Evolutionary conservation across 495 filamentous ascomycete species (phyloP).

Genomic region (Friedmanniomyces simplex): DNA sequence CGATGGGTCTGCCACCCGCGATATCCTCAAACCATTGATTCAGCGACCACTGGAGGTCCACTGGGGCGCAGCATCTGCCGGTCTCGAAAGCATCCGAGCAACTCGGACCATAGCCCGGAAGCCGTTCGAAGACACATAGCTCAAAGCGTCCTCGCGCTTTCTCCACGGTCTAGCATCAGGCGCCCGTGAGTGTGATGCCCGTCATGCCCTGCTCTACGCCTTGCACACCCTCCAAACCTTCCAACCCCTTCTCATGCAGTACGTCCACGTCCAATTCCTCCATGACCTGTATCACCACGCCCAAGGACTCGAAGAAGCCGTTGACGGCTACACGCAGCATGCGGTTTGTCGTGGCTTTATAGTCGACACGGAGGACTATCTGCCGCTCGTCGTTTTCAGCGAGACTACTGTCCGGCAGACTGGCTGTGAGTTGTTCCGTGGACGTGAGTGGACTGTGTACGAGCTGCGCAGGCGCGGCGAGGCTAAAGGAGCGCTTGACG

Average conservation of each 20-base stretch:
- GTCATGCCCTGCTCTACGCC: slow-evolving; percentile 28
- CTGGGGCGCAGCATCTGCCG: too few species aligned
- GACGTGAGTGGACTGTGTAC: too few species aligned
- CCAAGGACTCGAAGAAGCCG: slow-evolving; percentile 89
- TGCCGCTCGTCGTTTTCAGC: slow-evolving; percentile 32
- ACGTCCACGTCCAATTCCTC: slow-evolving; percentile 83
- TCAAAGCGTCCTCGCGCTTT: too few species aligned
- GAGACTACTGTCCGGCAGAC: not conserved
- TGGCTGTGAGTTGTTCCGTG: not conserved
- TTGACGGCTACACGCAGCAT: slow-evolving; percentile 97
- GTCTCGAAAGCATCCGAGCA: too few species aligned
- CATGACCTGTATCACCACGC: slow-evolving; percentile 75
- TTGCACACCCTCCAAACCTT: slow-evolving; percentile 31
- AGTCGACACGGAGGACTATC: slow-evolving; percentile 60
- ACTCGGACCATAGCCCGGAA: too few species aligned
- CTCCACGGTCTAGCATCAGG: too few species aligned
- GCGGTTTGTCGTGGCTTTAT: slow-evolving; percentile 82
- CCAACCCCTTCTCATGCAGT: slow-evolving; percentile 36
- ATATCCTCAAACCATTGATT: too few species aligned
- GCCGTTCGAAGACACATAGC: too few species aligned
- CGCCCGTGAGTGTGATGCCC: slow-evolving; percentile 7
- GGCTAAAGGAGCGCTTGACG: slow-evolving; percentile 61
- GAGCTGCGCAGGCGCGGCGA: slow-evolving; percentile 25
- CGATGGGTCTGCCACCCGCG: too few species aligned
- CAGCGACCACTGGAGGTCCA: too few species aligned